A percentile compares a stretch with the other conserved stretches of the same genome.
Conservation (phyloP, 768 basidiomycete genomes). For the Cystobasidium onofrii region DNA sequence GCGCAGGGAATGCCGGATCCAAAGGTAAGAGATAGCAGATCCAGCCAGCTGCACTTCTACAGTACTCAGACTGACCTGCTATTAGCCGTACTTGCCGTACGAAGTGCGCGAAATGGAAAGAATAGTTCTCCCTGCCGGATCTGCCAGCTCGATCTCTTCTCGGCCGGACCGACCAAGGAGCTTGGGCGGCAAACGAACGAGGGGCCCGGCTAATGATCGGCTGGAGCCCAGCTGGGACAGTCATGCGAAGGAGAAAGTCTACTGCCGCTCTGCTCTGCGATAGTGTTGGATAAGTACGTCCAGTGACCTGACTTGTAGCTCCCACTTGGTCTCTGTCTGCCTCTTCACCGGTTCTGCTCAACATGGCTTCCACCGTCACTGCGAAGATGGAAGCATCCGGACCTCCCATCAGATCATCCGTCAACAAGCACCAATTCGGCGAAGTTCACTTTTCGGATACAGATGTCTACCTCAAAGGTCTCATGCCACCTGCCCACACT, state of each 20-base stretch:
- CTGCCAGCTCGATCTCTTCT: neutral
- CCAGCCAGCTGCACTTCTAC: neutral
- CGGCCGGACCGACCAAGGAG: neutral
- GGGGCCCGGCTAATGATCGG: neutral
- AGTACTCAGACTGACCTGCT: neutral
- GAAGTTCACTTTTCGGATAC: slow-evolving; percentile 21
- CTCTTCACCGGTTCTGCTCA: neutral
- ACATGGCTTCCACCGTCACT: slow-evolving; percentile 2
- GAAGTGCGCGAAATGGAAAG: neutral
- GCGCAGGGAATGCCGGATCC: too few species aligned
- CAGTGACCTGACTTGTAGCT: neutral
- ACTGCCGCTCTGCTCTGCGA: neutral
- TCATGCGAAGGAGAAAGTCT: neutral
- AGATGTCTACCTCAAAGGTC: slow-evolving; percentile 30
- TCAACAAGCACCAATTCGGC: slow-evolving; percentile 12
- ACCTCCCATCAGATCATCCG: slow-evolving; percentile 6
- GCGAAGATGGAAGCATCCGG: neutral
- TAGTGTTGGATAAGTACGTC: neutral
- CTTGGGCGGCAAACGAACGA: neutral
- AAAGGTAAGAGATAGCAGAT: too few species aligned
- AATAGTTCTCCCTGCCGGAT: neutral
- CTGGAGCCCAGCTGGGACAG: neutral
- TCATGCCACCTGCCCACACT: slow-evolving; percentile 31
- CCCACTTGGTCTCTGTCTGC: neutral
- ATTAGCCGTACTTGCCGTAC: neutral